Evolutionary conservation across 495 filamentous ascomycete genomes (phyloP).

Genomic region (Aspergillus coremiiformis): DNA sequence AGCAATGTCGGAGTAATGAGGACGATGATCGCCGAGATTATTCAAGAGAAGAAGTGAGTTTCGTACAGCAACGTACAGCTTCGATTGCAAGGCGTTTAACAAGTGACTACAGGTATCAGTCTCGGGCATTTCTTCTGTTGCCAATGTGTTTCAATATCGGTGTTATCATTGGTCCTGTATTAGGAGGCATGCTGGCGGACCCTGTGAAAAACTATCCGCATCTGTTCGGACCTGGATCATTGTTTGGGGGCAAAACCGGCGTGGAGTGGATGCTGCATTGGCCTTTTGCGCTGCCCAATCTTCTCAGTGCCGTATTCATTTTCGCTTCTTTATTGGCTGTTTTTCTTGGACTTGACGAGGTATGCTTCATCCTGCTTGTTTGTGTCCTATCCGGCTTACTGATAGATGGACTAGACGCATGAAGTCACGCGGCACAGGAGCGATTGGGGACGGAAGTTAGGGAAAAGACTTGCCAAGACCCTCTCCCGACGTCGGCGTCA

Average conservation of each 20-base stretch:
- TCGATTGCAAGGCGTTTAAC: background rate
- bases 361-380: slow-evolving; percentile 17
- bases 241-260: slow-evolving; percentile 43
- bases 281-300: slow-evolving; percentile 57
- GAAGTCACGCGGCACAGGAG: slow-evolving; percentile 35
- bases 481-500: slow-evolving; percentile 23
- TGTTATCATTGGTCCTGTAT: slow-evolving; percentile 56
- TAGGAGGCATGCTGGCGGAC: slow-evolving; percentile 68
- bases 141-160: slow-evolving; percentile 75
- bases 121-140: slow-evolving; percentile 69
- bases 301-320: slow-evolving; percentile 52
- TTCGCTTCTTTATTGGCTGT: slow-evolving; percentile 39
- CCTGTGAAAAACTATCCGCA: slow-evolving; percentile 56
- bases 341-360: slow-evolving; percentile 54
- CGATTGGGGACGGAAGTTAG: slow-evolving; percentile 47
- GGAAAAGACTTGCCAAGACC: slow-evolving; percentile 31
- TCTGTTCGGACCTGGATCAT: slow-evolving; percentile 56
- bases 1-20: slow-evolving; percentile 77
- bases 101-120: slow-evolving; percentile 48
- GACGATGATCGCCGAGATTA: slow-evolving; percentile 74
- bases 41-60: slow-evolving; percentile 55
- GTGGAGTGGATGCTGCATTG: slow-evolving; percentile 54
- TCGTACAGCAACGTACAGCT: background rate
- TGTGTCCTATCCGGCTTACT: background rate
- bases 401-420: slow-evolving; percentile 35